Evolutionary conservation across 805 yeast species (phyloP), one percentile per base, ranked within the genome.

Genomic region (Ogataea degrootiae): DNA sequence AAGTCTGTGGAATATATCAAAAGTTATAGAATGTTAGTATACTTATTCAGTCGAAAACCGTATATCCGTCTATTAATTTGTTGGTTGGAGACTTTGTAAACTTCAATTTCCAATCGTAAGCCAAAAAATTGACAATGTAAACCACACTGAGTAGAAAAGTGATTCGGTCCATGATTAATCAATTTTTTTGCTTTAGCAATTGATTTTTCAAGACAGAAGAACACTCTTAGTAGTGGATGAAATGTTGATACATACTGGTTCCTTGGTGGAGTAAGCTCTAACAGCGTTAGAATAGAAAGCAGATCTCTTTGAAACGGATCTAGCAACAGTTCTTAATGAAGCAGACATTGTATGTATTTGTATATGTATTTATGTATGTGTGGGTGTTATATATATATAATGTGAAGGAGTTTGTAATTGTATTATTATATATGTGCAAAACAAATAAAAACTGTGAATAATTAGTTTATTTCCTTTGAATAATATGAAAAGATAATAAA

Each of bases 1-100:
- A 79, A 55, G 97, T 83, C 77, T 79, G 66, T 46, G 9, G 11
- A n/a, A 34, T 33, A 33, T 39, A 37, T 43, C 42, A 44, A 40
- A 45, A 43, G 37, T 34, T 38, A 23, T 19, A 22, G 8, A 15
- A 14, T 26, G 45, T 45, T 33, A 37, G 46, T 42, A 22, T n/a
- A 21, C 41, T 34, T 40, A 40, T 11, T 22, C 12, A 11, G 43
- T 39, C 17, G 7, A 39, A 26, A 9, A 2, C 2, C 12, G 4
- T 26, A 26, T 9, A 26, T 26, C 21, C 4, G 21, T 4, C 21
- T 7, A 26, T 8, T 3, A 26, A 6, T 9, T 6, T 26, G 31
- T 26, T 26, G 3, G 11, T 26, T 26, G 12, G 12, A 26, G 6
- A 26, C 31, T 26, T 7, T 26, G 11, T 11, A 26, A 26, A 26